Evolutionary conservation across 192 early-diverging fungal genomes (phyloP).

Genomic region (Coemansia sp.): DNA sequence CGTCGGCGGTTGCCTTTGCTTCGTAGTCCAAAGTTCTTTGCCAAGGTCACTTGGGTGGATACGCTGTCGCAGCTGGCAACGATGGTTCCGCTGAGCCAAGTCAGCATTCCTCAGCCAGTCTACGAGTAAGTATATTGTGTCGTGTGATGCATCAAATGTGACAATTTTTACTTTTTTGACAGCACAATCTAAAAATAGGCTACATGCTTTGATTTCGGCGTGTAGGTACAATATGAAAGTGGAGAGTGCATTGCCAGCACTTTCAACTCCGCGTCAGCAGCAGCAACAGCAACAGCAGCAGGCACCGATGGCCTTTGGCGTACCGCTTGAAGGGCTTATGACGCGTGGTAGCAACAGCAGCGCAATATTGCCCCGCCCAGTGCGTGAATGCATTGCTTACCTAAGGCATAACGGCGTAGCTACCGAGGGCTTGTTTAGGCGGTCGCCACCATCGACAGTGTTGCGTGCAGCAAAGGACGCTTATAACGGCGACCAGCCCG

Average conservation of each 20-base stretch:
- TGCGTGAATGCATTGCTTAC: constrained; percentile 71
- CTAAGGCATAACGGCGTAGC: constrained; percentile 67
- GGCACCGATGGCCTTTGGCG: constrained; percentile 66
- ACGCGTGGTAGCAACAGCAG: constrained; percentile 29
- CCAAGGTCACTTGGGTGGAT: constrained; percentile 82
- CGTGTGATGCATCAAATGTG: not conserved
- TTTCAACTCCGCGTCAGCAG: constrained; percentile 12
- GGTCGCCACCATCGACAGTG: constrained; percentile 72
- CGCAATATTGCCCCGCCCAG: constrained; percentile 68
- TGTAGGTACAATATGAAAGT: constrained; percentile 36
- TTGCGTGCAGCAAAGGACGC: constrained; percentile 59
- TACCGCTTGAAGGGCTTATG: constrained; percentile 66
- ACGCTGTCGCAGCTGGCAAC: constrained; percentile 68
- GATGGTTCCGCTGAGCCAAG: constrained; percentile 70
- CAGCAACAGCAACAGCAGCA: constrained; percentile 14
- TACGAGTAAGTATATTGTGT: constrained; percentile 32
- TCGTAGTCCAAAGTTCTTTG: constrained; percentile 86
- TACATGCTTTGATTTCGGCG: not conserved
- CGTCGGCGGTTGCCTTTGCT: not conserved
- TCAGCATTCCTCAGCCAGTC: constrained; percentile 67
- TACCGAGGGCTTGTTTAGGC: constrained; percentile 85
- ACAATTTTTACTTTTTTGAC: not conserved
- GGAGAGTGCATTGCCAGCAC: not conserved
- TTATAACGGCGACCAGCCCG: constrained; percentile 40
- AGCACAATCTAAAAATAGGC: constrained; percentile 11